Percentiles rank a stretch among this genome's conserved stretches.
These are phyloP conservation scores for Rhizodiscina lignyota DNA, from an alignment of 495 filamentous ascomycete species.

Conservation along the genomic window DNA sequence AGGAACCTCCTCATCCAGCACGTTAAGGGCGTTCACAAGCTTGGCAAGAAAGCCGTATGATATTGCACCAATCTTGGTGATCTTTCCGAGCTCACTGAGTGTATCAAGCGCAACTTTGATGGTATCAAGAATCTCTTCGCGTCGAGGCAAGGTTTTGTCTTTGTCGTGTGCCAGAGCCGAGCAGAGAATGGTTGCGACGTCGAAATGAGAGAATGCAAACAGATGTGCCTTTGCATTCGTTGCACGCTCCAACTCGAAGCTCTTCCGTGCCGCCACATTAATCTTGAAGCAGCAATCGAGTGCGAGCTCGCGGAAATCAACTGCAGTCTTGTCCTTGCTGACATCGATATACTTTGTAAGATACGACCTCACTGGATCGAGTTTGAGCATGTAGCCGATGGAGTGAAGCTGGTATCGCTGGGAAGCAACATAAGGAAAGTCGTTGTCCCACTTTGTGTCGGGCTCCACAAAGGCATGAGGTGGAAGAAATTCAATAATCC, in stretches of 20 bases:
- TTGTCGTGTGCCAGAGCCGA: constrained; percentile 34
- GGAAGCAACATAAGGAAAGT: constrained; percentile 25
- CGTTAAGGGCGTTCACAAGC: constrained; percentile 3
- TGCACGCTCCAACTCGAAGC: constrained; percentile 27
- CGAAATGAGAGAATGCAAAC: constrained; percentile 35
- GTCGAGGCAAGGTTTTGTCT: constrained; percentile 23
- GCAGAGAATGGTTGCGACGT: constrained; percentile 31
- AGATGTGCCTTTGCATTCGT: constrained; percentile 32
- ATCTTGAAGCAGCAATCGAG: constrained; percentile 26
- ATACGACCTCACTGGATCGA: constrained; percentile 27
- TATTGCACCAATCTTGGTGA: constrained; percentile 15
- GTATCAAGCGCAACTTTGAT: constrained; percentile 23
- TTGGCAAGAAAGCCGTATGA: constrained; percentile 11
- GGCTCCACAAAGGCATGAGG: constrained; percentile 24
- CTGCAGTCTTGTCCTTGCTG: constrained; percentile 11
- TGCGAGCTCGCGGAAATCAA: constrained; percentile 20
- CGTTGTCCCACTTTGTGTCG: constrained; percentile 28
- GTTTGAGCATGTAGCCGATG: constrained; percentile 28
- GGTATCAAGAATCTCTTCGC: constrained; percentile 24
- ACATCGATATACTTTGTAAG: constrained; percentile 18
- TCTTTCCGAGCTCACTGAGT: constrained; percentile 22
- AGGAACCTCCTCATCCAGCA: background rate
- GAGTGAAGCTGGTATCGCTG: constrained; percentile 33
- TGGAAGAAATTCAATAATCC: constrained; percentile 25
- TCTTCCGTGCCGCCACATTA: constrained; percentile 22